Conservation (phyloP, 345 rosid species). For the Eucalyptus paniculata region DNA sequence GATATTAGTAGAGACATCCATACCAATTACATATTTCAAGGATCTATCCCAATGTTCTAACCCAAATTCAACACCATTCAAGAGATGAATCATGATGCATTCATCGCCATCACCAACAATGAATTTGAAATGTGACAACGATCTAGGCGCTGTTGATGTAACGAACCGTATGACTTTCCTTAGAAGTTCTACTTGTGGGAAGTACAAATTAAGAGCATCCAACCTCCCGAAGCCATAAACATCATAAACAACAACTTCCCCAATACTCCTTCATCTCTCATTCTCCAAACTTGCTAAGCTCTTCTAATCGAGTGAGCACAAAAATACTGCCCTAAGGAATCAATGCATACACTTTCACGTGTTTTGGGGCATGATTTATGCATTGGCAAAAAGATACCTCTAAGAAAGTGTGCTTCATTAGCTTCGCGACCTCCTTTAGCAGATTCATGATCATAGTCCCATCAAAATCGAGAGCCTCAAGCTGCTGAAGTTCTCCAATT, state of each 20-base stretch:
- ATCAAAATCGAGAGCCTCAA: not conserved
- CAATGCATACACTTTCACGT: not conserved
- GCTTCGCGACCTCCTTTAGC: not conserved
- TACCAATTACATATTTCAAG: no score
- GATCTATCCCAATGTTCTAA: no score
- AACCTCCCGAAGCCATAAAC: not conserved
- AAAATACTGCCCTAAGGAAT: not conserved
- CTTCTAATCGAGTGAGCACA: not conserved
- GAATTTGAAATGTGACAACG: not conserved
- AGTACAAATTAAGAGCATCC: not conserved
- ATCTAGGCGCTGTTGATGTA: not conserved
- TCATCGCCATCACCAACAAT: accelerated
- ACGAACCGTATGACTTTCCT: not conserved
- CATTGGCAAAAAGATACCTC: not conserved
- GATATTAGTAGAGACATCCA: no score
- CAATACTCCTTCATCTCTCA: not conserved
- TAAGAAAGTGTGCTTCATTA: not conserved
- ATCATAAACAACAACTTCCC: not conserved
- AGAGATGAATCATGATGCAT: no score
- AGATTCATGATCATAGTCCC: not conserved
- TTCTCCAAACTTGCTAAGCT: not conserved
- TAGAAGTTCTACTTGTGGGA: not conserved
- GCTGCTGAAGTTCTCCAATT: not conserved
- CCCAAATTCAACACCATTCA: accelerated
- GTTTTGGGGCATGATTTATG: not conserved